phyloP scores from a whole-genome alignment of 2,329 filamentous ascomycete genomes.

The Cercospora sesami region DNA sequence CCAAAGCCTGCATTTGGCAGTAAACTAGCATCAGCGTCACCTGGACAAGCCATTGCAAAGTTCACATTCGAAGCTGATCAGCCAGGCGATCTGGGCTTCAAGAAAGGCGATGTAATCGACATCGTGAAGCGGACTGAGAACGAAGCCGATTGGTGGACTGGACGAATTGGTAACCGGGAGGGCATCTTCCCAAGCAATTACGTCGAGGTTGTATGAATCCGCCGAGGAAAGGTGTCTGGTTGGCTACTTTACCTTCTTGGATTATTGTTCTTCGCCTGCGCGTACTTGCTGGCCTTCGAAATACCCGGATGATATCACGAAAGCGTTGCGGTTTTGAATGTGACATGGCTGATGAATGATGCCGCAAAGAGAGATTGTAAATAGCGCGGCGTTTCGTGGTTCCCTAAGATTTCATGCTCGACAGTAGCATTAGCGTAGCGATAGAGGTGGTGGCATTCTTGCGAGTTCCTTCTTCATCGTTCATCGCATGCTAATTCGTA shows the following conservation, averaged over 20 bases:
- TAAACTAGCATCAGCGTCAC: slow-evolving; percentile 62
- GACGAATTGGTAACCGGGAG: slow-evolving; percentile 76
- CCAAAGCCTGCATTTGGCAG: slow-evolving; percentile 81
- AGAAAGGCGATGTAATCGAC: slow-evolving; percentile 95
- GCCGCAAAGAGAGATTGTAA: slow-evolving; percentile 1
- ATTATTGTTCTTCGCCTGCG: slow-evolving; percentile 2
- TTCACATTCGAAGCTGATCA: slow-evolving; percentile 95
- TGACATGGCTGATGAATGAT: neutral
- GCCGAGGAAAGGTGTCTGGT: neutral
- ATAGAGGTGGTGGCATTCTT: neutral
- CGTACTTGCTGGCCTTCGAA: slow-evolving; percentile 1
- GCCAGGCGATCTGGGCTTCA: slow-evolving; percentile 88
- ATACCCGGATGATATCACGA: slow-evolving; percentile 4
- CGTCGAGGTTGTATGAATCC: slow-evolving; percentile 32
- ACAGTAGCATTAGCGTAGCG: slow-evolving; percentile 7
- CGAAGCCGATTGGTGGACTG: slow-evolving; percentile 97
- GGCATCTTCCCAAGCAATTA: slow-evolving; percentile 71
- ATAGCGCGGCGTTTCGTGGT: slow-evolving; percentile 5
- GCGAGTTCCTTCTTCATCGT: neutral
- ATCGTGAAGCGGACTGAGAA: slow-evolving; percentile 93
- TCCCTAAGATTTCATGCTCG: neutral
- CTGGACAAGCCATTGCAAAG: slow-evolving; percentile 83
- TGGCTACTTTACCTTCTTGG: slow-evolving; percentile 2
- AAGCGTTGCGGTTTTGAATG: slow-evolving; percentile 6
- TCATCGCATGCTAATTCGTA: neutral